A percentile compares a stretch with the other conserved stretches of the same genome.
Conservation (phyloP, 257 asterid species). For the Fraxinus anomala region DNA sequence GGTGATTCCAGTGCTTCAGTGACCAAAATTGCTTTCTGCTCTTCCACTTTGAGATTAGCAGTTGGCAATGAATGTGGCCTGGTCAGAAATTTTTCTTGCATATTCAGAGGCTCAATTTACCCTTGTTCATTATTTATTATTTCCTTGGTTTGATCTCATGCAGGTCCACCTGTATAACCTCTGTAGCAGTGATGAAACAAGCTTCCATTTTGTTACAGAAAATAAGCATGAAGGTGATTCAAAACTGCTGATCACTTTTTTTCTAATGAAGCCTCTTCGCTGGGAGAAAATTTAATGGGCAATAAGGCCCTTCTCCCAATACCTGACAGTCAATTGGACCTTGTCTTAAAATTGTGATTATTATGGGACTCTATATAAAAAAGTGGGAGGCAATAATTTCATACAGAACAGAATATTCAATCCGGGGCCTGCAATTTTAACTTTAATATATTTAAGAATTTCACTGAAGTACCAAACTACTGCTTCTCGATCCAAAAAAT, state of each 20-base stretch:
- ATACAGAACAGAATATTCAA: conserved; percentile 8
- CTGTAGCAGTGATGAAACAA: conserved; percentile 42
- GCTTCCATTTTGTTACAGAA: conserved; percentile 61
- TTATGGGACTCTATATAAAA: conserved; percentile 17
- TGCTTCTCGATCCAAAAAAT: neutral
- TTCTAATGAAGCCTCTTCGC: conserved; percentile 12
- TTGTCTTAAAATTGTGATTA: neutral
- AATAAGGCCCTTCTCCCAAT: conserved; percentile 5
- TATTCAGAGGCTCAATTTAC: conserved; percentile 25
- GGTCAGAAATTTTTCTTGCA: conserved; percentile 55
- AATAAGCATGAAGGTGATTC: conserved; percentile 68
- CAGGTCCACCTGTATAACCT: conserved; percentile 72
- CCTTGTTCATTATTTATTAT: conserved; percentile 27
- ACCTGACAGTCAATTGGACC: conserved; percentile 20
- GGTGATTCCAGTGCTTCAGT: conserved; percentile 57
- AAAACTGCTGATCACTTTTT: conserved; percentile 19
- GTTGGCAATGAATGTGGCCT: conserved; percentile 82
- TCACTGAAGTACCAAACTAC: neutral
- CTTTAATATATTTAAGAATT: neutral
- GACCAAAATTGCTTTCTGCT: conserved; percentile 62
- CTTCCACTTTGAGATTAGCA: conserved; percentile 67
- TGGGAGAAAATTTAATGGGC: conserved; percentile 11
- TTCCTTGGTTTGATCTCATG: conserved; percentile 29
- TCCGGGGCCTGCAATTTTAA: neutral
- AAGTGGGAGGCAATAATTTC: conserved; percentile 1